Evolutionary conservation across 2,329 filamentous ascomycete genomes (phyloP).

Genomic region (Venturia oleaginea): DNA sequence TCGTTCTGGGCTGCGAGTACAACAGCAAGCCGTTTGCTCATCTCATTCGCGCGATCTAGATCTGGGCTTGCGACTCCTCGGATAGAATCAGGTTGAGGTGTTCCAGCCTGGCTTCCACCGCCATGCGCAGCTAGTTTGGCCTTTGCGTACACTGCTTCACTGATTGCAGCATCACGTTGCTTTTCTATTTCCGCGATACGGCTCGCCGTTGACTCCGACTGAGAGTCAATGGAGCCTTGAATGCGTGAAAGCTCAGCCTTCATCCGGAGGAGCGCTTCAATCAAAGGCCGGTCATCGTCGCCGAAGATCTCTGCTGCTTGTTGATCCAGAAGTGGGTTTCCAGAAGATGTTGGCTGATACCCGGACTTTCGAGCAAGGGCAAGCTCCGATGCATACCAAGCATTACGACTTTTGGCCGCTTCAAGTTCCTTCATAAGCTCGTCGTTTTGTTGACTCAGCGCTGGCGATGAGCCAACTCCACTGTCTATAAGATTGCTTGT

Average conservation of each 20-base stretch:
- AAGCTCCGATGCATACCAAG: constrained; percentile 94
- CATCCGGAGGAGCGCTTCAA: constrained; percentile 90
- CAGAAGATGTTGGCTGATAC: constrained; percentile 55
- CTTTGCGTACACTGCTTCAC: constrained; percentile 90
- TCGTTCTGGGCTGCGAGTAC: constrained; percentile 72
- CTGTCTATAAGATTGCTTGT: constrained; percentile 44
- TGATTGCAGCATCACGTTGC: constrained; percentile 88
- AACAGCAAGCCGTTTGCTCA: constrained; percentile 73
- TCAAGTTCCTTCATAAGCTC: constrained; percentile 82
- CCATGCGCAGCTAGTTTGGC: constrained; percentile 80
- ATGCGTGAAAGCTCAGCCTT: constrained; percentile 80
- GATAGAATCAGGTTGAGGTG: constrained; percentile 42
- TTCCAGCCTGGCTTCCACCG: constrained; percentile 53
- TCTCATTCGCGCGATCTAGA: constrained; percentile 61
- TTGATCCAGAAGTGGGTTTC: constrained; percentile 66
- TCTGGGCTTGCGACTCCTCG: constrained; percentile 52
- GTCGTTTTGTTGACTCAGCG: constrained; percentile 56
- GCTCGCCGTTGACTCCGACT: constrained; percentile 75
- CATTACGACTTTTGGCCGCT: constrained; percentile 72
- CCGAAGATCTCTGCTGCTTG: constrained; percentile 70
- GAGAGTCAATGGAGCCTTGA: constrained; percentile 80
- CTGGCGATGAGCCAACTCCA: constrained; percentile 52
- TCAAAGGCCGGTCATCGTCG: constrained; percentile 83
- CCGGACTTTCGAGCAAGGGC: constrained; percentile 85
- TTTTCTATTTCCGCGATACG: constrained; percentile 90